A percentile compares a stretch with the other conserved stretches of the same genome.
phyloP scores from a whole-genome alignment of 2,329 filamentous ascomycete genomes.

The Geoglossum cookeanum region DNA sequence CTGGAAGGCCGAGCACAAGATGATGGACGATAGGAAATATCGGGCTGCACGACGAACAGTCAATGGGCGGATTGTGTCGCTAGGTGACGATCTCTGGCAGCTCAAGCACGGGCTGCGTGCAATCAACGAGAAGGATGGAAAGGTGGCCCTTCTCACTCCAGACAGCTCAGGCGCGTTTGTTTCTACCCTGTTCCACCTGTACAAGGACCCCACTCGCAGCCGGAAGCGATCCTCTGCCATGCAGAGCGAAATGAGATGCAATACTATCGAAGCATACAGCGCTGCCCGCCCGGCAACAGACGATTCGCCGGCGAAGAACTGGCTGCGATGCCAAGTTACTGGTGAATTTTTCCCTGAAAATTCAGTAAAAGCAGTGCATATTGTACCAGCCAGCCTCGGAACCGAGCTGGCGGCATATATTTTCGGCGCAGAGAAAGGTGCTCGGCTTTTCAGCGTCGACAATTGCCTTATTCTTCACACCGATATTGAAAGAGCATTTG shows the following conservation, averaged over 20 bases:
- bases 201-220: neutral
- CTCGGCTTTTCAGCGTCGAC: neutral
- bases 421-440: neutral
- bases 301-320: too few species aligned
- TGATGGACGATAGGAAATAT: neutral
- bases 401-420: conserved; percentile 1
- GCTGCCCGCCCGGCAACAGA: neutral
- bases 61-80: neutral
- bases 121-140: neutral
- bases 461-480: neutral
- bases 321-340: too few species aligned
- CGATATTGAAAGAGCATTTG: neutral
- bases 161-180: neutral
- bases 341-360: neutral
- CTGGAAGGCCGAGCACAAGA: neutral
- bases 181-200: neutral
- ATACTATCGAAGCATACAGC: neutral
- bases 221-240: neutral
- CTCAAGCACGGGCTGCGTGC: neutral
- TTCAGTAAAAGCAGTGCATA: neutral
- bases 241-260: neutral
- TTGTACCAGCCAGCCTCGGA: neutral
- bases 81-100: conserved; percentile 2
- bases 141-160: conserved; percentile 1
- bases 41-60: neutral